Conservation (phyloP, 2,329 filamentous ascomycete species). For the Sporothrix inflata region DNA sequence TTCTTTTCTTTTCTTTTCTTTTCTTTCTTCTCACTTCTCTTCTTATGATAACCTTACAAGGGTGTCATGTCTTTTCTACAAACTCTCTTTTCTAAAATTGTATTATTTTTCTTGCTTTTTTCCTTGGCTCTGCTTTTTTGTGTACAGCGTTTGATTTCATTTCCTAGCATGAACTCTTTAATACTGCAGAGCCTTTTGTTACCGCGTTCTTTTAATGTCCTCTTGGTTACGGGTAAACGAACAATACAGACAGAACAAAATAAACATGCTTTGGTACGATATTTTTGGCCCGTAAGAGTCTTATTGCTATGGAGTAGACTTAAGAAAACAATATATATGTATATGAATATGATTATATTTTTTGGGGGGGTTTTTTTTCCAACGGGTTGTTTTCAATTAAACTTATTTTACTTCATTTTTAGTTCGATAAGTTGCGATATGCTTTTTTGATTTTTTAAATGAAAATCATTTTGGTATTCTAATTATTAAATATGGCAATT, state of each 20-base stretch:
- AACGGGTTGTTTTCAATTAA: too few relatives aligned
- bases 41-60: background rate
- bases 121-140: background rate
- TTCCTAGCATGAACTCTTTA: background rate
- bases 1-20: background rate
- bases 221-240: slow-evolving; percentile 20
- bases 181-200: slow-evolving; percentile 9
- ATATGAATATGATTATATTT: too few relatives aligned
- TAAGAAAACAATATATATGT: too few relatives aligned
- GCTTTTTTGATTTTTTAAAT: background rate
- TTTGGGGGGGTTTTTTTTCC: too few relatives aligned
- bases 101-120: background rate
- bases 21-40: background rate
- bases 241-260: slow-evolving; percentile 12
- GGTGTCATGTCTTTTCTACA: background rate
- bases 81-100: background rate
- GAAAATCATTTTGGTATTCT: background rate
- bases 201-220: background rate
- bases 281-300: too few relatives aligned
- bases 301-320: too few relatives aligned
- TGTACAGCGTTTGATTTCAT: background rate
- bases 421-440: background rate
- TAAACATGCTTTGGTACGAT: background rate
- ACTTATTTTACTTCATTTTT: background rate
- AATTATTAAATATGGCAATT: background rate